Evolutionary conservation across 2,329 filamentous ascomycete species (phyloP), one percentile per base, ranked within the genome.

Genomic region (Diaporthe sp.): DNA sequence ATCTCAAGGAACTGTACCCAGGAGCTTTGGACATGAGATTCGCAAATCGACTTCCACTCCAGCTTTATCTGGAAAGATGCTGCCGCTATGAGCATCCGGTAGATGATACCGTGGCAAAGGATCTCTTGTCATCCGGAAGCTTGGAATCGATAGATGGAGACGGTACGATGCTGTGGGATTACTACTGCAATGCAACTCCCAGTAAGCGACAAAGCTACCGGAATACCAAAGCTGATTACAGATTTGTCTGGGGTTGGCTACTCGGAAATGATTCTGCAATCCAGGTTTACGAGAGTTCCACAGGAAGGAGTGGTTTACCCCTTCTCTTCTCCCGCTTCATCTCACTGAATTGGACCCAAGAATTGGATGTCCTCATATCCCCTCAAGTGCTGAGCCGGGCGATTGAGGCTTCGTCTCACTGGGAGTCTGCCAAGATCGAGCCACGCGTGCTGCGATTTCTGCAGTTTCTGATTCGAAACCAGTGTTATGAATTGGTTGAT

Each of bases 401-500:
- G 2, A 61, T 61, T 3, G 17, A 30, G 0, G 58, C 13, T 22
- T 19, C 58, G 8, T 0, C 17, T 6, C 30, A 2, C 25, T 61
- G 58, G 38, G 38, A 40, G 30, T 0, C 9, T 2, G 17, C 3
- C 15, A 64, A 30, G 3, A 6, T 0, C 4, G 58, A 30, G 0
- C 8, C 38, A 6, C 3, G 3, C 1, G 58, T 64, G 3, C 25
- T 45, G 4, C 38, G 58, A 0, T 45, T 64, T 22, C 25, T 64
- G 13, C 58, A 64, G 4, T 64, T 64, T 3, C 17, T 25, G 1
- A 45, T 64, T 15, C 45, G 2, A 1, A 30, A 42, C 0, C 7
- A 6, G 4, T 6, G 3, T 2, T 45, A 45, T 30, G 1, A 2
- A 0, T 8, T 45, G 0, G 17, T 30, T 1, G 1, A 17, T 2